Evolutionary conservation across 805 yeast species (phyloP).

Genomic region (Candida dendrica): DNA sequence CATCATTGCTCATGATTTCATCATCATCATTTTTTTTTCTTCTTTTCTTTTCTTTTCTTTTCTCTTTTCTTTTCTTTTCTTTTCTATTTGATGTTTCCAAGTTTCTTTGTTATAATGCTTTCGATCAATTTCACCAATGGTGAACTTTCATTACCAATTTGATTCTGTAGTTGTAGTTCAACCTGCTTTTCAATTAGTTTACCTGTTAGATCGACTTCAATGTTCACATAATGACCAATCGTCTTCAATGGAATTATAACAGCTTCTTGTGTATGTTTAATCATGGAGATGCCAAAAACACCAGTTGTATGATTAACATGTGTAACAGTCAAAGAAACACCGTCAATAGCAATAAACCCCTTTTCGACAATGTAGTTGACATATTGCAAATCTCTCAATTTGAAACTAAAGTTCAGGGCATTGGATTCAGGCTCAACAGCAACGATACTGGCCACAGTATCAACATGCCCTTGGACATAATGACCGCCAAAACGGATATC

Average conservation of each 20-base stretch:
- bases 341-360: conserved; percentile 91
- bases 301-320: conserved; percentile 52
- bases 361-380: conserved; percentile 80
- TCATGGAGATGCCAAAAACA: conserved; percentile 81
- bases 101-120: conserved; percentile 37
- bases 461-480: conserved; percentile 96
- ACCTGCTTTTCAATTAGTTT: conserved; percentile 88
- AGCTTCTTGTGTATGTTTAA: conserved; percentile 79
- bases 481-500: conserved; percentile 94
- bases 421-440: conserved; percentile 55
- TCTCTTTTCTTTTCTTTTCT: not conserved
- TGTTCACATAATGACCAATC: conserved; percentile 64
- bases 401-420: conserved; percentile 69
- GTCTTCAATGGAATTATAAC: conserved; percentile 66
- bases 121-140: conserved; percentile 43
- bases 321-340: conserved; percentile 86
- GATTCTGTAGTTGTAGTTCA: conserved; percentile 44
- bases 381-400: conserved; percentile 54
- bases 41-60: no score
- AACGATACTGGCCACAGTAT: conserved; percentile 69
- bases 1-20: no score
- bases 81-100: conserved; percentile 9
- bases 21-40: no score
- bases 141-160: conserved; percentile 41
- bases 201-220: conserved; percentile 94